These are phyloP conservation scores for Nyssa sinensis DNA, from an alignment of 148 eudicot genomes.

Conservation along the genomic window DNA sequence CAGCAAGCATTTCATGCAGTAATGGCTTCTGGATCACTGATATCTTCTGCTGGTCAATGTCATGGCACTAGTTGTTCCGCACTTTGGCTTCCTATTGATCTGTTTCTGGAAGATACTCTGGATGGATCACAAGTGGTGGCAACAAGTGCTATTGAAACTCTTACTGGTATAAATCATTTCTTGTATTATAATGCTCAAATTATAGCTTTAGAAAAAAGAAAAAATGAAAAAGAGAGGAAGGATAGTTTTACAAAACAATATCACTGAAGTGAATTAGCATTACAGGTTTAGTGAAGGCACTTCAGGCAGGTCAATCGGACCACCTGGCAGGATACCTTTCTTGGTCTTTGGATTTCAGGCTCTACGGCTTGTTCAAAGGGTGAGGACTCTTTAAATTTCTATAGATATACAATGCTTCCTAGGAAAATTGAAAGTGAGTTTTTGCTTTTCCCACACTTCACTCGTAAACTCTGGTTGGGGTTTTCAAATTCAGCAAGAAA, in stretches of 20 bases:
- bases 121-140: constrained; percentile 68
- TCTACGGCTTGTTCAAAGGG: constrained; percentile 94
- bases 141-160: constrained; percentile 79
- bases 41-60: constrained; percentile 57
- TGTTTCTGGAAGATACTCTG: constrained; percentile 90
- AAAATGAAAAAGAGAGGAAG: no score
- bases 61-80: constrained; percentile 63
- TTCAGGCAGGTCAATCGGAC: constrained; percentile 73
- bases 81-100: constrained; percentile 86
- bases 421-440: background rate
- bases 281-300: constrained; percentile 76
- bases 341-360: constrained; percentile 85
- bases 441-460: background rate
- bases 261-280: constrained; percentile 4
- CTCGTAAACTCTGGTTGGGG: background rate
- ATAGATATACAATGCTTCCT: background rate
- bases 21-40: constrained; percentile 65
- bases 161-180: constrained; percentile 51
- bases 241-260: background rate
- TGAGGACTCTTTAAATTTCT: constrained; percentile 23
- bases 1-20: constrained; percentile 71
- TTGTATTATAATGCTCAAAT: no score
- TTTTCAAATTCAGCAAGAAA: no score
- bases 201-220: background rate
- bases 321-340: constrained; percentile 86